phyloP scores from a whole-genome alignment of 352 stramenopile genomes.

The Phytopythium kandeliae region DNA sequence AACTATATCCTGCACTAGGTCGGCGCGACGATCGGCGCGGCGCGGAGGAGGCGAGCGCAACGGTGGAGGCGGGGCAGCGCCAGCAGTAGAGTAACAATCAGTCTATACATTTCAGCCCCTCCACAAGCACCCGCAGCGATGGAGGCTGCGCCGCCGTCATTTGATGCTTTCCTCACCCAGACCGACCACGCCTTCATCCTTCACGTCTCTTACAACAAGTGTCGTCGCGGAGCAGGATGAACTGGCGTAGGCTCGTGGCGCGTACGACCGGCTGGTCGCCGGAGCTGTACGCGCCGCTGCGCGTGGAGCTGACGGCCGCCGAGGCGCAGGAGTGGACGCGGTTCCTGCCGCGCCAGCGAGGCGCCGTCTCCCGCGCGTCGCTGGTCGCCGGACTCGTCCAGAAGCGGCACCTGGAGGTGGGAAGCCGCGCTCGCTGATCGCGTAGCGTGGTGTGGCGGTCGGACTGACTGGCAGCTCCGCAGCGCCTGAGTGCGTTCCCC shows the following conservation, averaged over 20 bases:
- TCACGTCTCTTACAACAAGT: slow-evolving; percentile 6
- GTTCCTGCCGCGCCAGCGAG: background rate
- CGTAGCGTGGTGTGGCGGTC: too few species aligned
- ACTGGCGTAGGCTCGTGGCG: slow-evolving; percentile 26
- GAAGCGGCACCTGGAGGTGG: slow-evolving; percentile 27
- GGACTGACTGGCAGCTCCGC: background rate
- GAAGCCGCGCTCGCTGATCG: background rate
- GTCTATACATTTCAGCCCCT: background rate
- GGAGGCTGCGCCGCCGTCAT: too few species aligned
- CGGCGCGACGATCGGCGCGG: background rate
- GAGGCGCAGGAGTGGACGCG: slow-evolving; percentile 17
- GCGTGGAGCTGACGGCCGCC: slow-evolving; percentile 31
- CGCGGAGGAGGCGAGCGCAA: background rate
- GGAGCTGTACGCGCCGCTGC: slow-evolving; percentile 40
- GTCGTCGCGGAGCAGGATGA: background rate
- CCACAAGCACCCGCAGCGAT: too few species aligned
- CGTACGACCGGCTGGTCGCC: slow-evolving; percentile 39
- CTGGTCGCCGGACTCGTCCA: slow-evolving; percentile 29
- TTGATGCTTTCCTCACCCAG: too few species aligned
- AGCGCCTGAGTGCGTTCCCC: slow-evolving; percentile 28
- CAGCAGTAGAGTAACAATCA: slow-evolving; percentile 1
- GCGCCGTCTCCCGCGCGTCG: slow-evolving; percentile 8
- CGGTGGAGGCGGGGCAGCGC: background rate
- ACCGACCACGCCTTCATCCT: too few species aligned
- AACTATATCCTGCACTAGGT: slow-evolving; percentile 78